Evolutionary conservation across 2,329 filamentous ascomycete species (phyloP).

Genomic region (Pseudocercospora eumusae): DNA sequence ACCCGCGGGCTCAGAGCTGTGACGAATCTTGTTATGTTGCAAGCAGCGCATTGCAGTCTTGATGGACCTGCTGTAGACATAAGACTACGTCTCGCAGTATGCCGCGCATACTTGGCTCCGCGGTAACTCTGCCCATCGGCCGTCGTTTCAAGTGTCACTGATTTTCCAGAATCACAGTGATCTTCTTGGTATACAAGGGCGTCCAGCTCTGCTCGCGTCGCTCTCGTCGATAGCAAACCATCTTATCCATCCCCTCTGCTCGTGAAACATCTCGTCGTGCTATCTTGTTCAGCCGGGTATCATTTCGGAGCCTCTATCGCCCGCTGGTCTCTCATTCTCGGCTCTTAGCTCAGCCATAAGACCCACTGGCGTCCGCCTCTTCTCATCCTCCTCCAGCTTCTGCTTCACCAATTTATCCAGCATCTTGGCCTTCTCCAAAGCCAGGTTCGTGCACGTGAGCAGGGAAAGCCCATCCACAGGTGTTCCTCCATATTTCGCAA

Average conservation of each 20-base stretch:
- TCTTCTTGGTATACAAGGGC: background rate
- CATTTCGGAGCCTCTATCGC: background rate
- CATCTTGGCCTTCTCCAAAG: constrained; percentile 77
- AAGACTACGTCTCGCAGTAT: background rate
- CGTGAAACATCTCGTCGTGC: background rate
- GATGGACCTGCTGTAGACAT: background rate
- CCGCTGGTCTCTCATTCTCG: constrained; percentile 65
- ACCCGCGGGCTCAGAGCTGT: background rate
- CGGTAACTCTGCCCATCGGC: background rate
- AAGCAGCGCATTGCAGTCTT: background rate
- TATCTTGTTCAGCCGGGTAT: background rate
- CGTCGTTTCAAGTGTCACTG: background rate
- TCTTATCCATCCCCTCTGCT: background rate
- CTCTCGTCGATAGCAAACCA: background rate
- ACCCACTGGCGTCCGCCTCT: constrained; percentile 75
- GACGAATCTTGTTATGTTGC: background rate
- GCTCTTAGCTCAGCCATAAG: constrained; percentile 76
- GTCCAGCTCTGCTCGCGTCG: background rate
- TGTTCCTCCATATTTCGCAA: constrained; percentile 84
- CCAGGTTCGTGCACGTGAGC: constrained; percentile 72
- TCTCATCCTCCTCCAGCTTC: constrained; percentile 74
- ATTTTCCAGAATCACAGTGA: background rate
- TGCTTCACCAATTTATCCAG: constrained; percentile 72
- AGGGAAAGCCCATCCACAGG: constrained; percentile 77
- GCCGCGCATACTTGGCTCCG: background rate